A percentile compares a stretch with the other conserved stretches of the same genome.
Evolutionary conservation across 1,284 basidiomycete species (phyloP).

Genomic region (Phellinidium pouzarii): DNA sequence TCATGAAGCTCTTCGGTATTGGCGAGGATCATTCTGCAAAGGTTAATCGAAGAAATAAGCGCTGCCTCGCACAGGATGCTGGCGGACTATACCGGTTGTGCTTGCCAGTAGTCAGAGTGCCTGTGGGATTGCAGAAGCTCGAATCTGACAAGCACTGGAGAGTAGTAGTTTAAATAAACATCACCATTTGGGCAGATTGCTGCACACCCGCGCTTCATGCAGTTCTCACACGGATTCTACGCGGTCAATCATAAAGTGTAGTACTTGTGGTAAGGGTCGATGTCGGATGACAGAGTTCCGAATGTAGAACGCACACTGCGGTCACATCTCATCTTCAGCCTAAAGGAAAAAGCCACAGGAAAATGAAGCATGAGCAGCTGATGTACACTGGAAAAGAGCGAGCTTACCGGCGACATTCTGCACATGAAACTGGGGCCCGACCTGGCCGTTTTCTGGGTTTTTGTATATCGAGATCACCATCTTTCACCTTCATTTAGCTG

Average conservation of each 20-base stretch:
- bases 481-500: constrained; percentile 13
- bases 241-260: constrained; percentile 11
- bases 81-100: constrained; percentile 36
- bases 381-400: constrained; percentile 12
- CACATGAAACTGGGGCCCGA: constrained; percentile 57
- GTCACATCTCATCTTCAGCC: constrained; percentile 68
- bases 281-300: constrained; percentile 6
- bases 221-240: constrained; percentile 67
- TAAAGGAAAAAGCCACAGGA: constrained; percentile 23
- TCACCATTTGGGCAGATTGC: constrained; percentile 64
- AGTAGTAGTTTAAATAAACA: constrained; percentile 3
- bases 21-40: constrained; percentile 46
- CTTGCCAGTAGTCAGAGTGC: constrained; percentile 51
- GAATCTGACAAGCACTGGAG: not conserved
- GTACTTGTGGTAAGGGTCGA: constrained; percentile 9
- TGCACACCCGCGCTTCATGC: constrained; percentile 60
- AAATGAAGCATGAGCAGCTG: not conserved
- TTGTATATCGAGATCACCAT: constrained; percentile 1
- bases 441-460: constrained; percentile 32
- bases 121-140: constrained; percentile 28
- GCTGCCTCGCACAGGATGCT: not conserved
- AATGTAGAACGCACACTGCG: constrained; percentile 41
- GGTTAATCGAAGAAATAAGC: not conserved
- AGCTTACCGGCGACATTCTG: constrained; percentile 57
- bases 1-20: constrained; percentile 63